Conservation (phyloP, 805 yeast species). For the Cyberlindnera mississippiensis region DNA sequence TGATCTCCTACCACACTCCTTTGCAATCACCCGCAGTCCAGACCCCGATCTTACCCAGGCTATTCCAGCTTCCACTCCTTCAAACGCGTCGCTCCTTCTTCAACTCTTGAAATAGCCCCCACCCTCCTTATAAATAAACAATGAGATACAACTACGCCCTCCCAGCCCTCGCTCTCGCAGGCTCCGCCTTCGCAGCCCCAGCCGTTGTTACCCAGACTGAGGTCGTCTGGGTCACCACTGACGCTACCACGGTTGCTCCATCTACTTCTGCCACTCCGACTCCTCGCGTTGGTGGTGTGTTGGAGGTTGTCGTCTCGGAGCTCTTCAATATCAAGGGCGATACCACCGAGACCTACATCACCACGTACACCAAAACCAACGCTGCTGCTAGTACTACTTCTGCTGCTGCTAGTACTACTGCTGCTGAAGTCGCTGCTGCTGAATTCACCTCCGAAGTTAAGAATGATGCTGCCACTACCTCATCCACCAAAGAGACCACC, state of each 20-base stretch:
- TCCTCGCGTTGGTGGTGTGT: slow-evolving; percentile 22
- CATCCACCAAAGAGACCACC: slow-evolving; percentile 6
- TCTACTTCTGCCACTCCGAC: slow-evolving; percentile 18
- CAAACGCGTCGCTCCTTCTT: slow-evolving; percentile 4
- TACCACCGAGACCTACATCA: slow-evolving; percentile 20
- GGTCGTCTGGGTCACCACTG: slow-evolving; percentile 26
- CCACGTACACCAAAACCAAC: slow-evolving; percentile 25
- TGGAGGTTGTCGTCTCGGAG: slow-evolving; percentile 25
- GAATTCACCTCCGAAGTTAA: slow-evolving; percentile 5
- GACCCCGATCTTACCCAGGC: no score
- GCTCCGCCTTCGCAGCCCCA: slow-evolving; percentile 27
- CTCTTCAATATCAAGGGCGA: slow-evolving; percentile 21
- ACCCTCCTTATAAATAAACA: slow-evolving; percentile 2
- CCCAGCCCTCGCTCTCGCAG: slow-evolving; percentile 25
- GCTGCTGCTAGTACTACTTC: slow-evolving; percentile 8
- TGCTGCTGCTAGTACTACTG: slow-evolving; percentile 14
- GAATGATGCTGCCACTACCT: slow-evolving; percentile 16
- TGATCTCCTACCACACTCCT: no score
- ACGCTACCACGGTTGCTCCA: slow-evolving; percentile 17
- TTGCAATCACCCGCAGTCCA: no score
- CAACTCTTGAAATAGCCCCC: not conserved
- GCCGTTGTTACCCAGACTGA: slow-evolving; percentile 27
- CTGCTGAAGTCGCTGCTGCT: slow-evolving; percentile 16
- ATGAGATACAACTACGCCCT: slow-evolving; percentile 26
- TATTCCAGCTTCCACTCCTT: not conserved